A percentile compares a stretch with the other conserved stretches of the same genome.
phyloP scores from a whole-genome alignment of 768 basidiomycete genomes.

The Boletus rubropictus region DNA sequence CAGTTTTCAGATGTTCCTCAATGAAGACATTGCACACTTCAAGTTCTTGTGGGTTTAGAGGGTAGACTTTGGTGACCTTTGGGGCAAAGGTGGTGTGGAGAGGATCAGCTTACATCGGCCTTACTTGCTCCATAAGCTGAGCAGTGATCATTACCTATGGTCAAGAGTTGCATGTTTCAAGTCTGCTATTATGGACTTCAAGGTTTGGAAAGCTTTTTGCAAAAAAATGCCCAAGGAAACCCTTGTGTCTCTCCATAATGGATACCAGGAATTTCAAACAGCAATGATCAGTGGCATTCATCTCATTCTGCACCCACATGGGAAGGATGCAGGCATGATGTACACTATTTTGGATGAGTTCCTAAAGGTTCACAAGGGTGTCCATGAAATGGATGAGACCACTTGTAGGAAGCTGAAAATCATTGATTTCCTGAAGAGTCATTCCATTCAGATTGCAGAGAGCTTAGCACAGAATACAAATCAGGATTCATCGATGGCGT shows the following conservation, averaged over 20 bases:
- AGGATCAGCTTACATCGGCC: conserved; percentile 82
- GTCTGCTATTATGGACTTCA: conserved; percentile 81
- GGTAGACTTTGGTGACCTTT: too few species aligned
- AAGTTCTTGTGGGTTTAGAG: too few species aligned
- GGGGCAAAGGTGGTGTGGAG: too few species aligned
- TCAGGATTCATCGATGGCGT: conserved; percentile 11
- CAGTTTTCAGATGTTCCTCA: too few species aligned
- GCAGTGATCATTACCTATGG: conserved; percentile 73
- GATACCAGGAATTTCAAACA: conserved; percentile 83
- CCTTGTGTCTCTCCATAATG: conserved; percentile 68
- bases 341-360: conserved; percentile 75
- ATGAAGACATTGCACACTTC: too few species aligned
- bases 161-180: conserved; percentile 88
- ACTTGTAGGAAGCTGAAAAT: conserved; percentile 78
- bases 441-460: conserved; percentile 51
- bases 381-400: conserved; percentile 72
- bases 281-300: conserved; percentile 89
- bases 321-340: conserved; percentile 64
- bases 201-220: conserved; percentile 66
- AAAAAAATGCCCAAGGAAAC: conserved; percentile 56
- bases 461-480: conserved; percentile 22
- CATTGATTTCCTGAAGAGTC: conserved; percentile 73
- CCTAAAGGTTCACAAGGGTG: conserved; percentile 48
- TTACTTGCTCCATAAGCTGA: conserved; percentile 70
- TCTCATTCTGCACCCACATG: conserved; percentile 71